Conservation (phyloP, 2,329 filamentous ascomycete species). For the Penicillium sp. region DNA sequence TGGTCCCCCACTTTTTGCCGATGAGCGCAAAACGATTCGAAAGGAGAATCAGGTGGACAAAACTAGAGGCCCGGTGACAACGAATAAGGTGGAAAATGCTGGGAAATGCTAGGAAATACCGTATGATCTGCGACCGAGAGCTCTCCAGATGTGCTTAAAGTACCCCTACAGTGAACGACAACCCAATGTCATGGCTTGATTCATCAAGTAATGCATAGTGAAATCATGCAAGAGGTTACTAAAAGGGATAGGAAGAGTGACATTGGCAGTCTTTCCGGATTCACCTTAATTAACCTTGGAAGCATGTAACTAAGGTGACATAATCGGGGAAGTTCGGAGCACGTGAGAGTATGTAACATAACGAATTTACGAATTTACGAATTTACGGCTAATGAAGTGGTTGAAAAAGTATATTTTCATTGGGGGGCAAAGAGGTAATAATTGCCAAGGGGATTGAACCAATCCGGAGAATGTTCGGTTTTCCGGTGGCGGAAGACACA, state of each 20-base stretch:
- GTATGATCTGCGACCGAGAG: constrained; percentile 11
- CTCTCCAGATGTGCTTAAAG: background rate
- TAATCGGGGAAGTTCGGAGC: constrained; percentile 13
- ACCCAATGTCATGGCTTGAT: background rate
- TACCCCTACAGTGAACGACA: background rate
- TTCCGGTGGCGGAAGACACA: constrained; percentile 1
- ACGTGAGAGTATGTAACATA: constrained; percentile 3
- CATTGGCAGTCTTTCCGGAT: constrained; percentile 17
- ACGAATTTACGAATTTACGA: background rate
- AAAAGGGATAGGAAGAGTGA: background rate
- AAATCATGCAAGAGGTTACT: constrained; percentile 6
- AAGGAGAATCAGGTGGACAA: constrained; percentile 12
- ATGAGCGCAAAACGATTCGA: constrained; percentile 9
- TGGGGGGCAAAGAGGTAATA: background rate
- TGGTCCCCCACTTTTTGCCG: constrained; percentile 24
- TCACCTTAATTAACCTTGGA: constrained; percentile 9
- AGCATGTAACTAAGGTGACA: constrained; percentile 22
- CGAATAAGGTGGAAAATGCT: background rate
- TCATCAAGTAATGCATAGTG: constrained; percentile 1
- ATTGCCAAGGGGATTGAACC: background rate
- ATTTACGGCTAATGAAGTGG: background rate
- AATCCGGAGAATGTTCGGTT: constrained; percentile 5
- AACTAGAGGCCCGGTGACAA: background rate
- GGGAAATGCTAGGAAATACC: background rate
- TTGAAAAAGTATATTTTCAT: background rate